Evolutionary conservation across 225 moss, liverwort and hornwort species (phyloP).

Genomic region (Climacium dendroides): DNA sequence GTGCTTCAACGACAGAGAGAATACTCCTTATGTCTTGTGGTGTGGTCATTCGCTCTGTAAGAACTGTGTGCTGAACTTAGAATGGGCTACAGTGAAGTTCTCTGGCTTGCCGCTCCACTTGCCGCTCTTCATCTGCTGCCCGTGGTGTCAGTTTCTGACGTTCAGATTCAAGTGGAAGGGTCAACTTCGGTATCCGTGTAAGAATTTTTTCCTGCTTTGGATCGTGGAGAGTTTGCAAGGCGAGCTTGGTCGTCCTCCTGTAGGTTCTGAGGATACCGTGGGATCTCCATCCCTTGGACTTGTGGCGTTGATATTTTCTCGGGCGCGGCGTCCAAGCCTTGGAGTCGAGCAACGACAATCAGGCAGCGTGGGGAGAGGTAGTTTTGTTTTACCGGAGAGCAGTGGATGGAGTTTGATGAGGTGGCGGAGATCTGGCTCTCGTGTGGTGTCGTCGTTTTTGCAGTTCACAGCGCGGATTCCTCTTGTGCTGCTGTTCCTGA

Average conservation of each 20-base stretch:
- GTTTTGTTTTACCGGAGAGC: background rate
- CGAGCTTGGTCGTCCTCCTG: background rate
- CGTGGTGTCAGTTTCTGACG: constrained; percentile 94
- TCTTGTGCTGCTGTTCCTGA: constrained; percentile 59
- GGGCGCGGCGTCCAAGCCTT: background rate
- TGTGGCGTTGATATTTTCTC: background rate
- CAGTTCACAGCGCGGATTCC: constrained; percentile 73
- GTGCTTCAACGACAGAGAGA: constrained; percentile 65
- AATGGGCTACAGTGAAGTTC: constrained; percentile 78
- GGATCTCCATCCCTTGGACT: background rate
- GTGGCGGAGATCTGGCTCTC: constrained; percentile 32
- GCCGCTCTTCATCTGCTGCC: constrained; percentile 83
- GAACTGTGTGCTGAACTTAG: constrained; percentile 60
- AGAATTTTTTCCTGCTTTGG: constrained; percentile 91
- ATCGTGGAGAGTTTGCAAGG: constrained; percentile 64
- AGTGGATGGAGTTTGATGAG: constrained; percentile 26
- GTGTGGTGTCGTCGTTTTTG: constrained; percentile 23
- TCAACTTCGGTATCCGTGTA: constrained; percentile 65
- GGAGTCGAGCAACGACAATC: background rate
- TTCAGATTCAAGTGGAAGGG: constrained; percentile 82
- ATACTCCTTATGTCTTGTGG: constrained; percentile 84
- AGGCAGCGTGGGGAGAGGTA: background rate
- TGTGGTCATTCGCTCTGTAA: constrained; percentile 89
- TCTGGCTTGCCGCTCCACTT: constrained; percentile 64
- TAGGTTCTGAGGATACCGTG: constrained; percentile 7